Conservation (phyloP, 139 green algal genomes). For the Choricystis sp. region DNA sequence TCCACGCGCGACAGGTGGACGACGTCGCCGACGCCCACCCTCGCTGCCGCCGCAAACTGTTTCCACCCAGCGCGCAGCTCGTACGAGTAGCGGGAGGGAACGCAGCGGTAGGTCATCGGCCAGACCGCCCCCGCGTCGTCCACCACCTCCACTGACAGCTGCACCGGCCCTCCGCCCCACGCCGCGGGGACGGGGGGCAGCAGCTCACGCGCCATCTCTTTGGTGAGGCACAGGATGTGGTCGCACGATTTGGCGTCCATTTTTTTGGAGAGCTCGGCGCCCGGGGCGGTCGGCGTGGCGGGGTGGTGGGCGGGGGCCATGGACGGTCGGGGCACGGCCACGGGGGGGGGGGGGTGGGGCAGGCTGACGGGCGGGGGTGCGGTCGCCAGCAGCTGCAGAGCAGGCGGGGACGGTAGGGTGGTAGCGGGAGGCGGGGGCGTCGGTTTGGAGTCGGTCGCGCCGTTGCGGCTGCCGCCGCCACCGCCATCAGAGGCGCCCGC, state of each 20-base stretch:
- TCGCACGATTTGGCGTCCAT: constrained; percentile 10
- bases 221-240: constrained; percentile 10
- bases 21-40: not conserved
- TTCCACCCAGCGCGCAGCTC: constrained; percentile 10
- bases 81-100: constrained; percentile 9
- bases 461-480: not conserved
- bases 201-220: constrained; percentile 5
- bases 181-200: constrained; percentile 1
- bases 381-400: too few species aligned
- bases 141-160: constrained; percentile 6
- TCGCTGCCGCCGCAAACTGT: constrained; percentile 2
- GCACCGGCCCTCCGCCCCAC: not conserved
- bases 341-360: too few species aligned
- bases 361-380: too few species aligned
- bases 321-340: too few species aligned
- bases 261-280: constrained; percentile 1
- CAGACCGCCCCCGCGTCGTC: constrained; percentile 1
- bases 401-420: too few species aligned
- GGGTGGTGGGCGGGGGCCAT: too few species aligned
- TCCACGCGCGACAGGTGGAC: constrained; percentile 1
- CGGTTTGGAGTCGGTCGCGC: not conserved
- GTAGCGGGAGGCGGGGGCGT: too few species aligned
- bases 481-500: not conserved
- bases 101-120: constrained; percentile 10
- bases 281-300: too few species aligned